Percentiles rank a stretch among this genome's conserved stretches.
These are phyloP conservation scores for Forsythia viridissima DNA, from an alignment of 257 asterid genomes.

Conservation along the genomic window DNA sequence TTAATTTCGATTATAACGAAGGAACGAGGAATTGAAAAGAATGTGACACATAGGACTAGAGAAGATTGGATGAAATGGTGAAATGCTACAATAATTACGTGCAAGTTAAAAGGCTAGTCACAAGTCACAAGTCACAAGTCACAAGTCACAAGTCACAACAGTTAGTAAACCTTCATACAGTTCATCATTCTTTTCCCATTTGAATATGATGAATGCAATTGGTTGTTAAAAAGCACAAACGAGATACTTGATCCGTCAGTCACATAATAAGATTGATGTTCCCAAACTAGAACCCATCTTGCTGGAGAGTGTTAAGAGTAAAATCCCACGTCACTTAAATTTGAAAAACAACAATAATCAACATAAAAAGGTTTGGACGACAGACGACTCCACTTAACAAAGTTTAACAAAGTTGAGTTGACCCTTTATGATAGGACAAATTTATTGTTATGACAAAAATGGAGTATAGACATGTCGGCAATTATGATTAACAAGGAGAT, in stretches of 20 bases:
- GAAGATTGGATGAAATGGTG: not conserved
- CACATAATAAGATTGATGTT: not conserved
- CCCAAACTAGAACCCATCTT: not conserved
- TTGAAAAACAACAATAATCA: not conserved
- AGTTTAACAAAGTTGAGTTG: too few species aligned
- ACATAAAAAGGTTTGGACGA: not conserved
- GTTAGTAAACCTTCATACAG: too few species aligned
- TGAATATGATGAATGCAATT: not conserved
- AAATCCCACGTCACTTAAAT: not conserved
- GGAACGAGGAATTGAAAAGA: not conserved
- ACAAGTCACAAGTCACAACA: too few species aligned
- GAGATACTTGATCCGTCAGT: not conserved
- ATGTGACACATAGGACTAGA: not conserved
- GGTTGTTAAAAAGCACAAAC: not conserved
- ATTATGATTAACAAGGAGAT: too few species aligned
- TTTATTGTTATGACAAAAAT: too few species aligned
- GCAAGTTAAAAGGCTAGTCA: too few species aligned
- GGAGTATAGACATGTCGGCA: too few species aligned
- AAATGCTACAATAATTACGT: too few species aligned
- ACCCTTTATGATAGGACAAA: too few species aligned
- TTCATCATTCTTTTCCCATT: not conserved
- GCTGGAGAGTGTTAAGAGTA: not conserved
- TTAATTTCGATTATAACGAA: not conserved
- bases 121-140: too few species aligned
- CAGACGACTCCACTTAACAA: too few species aligned